These are phyloP conservation scores for Calonectria naviculata DNA, from an alignment of 2,329 filamentous ascomycete species.

Conservation along the genomic window DNA sequence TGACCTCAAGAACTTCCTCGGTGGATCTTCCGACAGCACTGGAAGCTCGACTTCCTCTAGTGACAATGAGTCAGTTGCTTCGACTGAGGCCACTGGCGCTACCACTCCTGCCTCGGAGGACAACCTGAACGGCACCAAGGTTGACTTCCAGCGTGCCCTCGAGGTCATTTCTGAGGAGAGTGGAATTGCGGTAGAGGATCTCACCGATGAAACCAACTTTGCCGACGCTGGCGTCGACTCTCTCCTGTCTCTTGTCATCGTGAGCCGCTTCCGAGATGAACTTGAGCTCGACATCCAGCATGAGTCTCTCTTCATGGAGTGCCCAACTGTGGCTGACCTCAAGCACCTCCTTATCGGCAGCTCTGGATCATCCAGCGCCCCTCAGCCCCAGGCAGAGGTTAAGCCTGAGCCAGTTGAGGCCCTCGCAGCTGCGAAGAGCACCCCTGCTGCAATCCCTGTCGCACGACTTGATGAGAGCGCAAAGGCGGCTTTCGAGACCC, in stretches of 20 bases:
- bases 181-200: slow-evolving; percentile 64
- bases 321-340: slow-evolving; percentile 64
- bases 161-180: slow-evolving; percentile 58
- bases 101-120: slow-evolving; percentile 18
- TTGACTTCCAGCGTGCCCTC: slow-evolving; percentile 30
- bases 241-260: slow-evolving; percentile 60
- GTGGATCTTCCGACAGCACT: slow-evolving; percentile 18
- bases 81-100: background rate
- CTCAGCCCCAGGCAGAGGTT: background rate
- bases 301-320: slow-evolving; percentile 62
- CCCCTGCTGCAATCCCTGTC: background rate
- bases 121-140: background rate
- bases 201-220: slow-evolving; percentile 68
- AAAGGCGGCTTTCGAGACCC: background rate
- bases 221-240: slow-evolving; percentile 71
- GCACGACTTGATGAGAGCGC: background rate
- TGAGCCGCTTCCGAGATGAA: slow-evolving; percentile 45
- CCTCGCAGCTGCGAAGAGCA: background rate
- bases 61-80: background rate
- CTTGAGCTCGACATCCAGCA: slow-evolving; percentile 65
- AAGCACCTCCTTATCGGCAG: slow-evolving; percentile 46
- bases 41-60: slow-evolving; percentile 25
- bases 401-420: background rate
- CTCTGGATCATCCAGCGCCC: background rate
- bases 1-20: slow-evolving; percentile 56